These are phyloP conservation scores for Blastocystis sp. DNA, from an alignment of 352 stramenopile species.

Conservation along the genomic window DNA sequence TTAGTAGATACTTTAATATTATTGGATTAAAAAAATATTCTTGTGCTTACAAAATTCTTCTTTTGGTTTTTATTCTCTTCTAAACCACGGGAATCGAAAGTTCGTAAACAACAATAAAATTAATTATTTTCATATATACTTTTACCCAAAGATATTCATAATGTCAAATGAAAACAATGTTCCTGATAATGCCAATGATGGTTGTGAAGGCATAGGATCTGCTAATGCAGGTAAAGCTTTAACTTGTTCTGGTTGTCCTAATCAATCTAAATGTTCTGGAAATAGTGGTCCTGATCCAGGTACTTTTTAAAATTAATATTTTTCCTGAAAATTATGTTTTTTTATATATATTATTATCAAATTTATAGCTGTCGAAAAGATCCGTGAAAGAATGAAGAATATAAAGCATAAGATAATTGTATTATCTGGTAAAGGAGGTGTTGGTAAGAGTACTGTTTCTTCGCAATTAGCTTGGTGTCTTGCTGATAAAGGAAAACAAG, in stretches of 20 bases:
- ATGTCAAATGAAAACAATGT: too few relatives aligned
- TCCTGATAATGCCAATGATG: too few relatives aligned
- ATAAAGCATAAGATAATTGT: constrained; percentile 95
- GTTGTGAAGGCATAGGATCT: constrained; percentile 77
- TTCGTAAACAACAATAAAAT: too few relatives aligned
- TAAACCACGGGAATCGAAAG: too few relatives aligned
- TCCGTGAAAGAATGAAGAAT: constrained; percentile 54
- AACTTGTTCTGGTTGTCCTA: constrained; percentile 86
- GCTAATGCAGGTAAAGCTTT: constrained; percentile 72
- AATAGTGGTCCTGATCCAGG: constrained; percentile 67
- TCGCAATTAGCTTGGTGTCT: constrained; percentile 88
- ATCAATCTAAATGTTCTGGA: constrained; percentile 77
- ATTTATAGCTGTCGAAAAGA: constrained; percentile 39
- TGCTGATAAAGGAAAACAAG: constrained; percentile 68
- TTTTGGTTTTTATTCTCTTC: too few relatives aligned
- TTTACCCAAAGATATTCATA: too few relatives aligned
- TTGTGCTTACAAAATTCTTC: too few relatives aligned
- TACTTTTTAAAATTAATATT: constrained; percentile 29
- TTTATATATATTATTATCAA: neutral
- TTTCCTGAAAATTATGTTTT: neutral
- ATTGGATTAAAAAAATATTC: too few relatives aligned
- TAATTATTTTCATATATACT: too few relatives aligned
- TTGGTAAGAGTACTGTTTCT: constrained; percentile 94
- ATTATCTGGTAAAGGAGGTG: constrained; percentile 93
- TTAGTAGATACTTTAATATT: too few relatives aligned